Evolutionary conservation across 306 rosid species (phyloP), one percentile per base, ranked within the genome.

Genomic region (Cicer cuneatum): DNA sequence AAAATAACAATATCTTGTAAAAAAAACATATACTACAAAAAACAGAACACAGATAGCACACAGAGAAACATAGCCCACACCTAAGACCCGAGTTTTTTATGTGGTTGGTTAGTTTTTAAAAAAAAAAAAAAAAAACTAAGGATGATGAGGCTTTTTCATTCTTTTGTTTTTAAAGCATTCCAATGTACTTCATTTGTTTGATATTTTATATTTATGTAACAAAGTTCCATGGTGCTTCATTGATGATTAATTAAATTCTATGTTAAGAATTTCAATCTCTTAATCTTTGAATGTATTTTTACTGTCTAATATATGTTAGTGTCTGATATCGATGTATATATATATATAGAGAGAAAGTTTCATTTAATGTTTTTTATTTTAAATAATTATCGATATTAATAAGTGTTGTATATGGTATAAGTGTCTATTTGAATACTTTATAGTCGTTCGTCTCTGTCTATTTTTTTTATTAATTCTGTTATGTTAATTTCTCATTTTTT

Each of bases 141-240:
- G 98, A 88, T 62, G 93, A 89, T 71, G 98, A 74, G 97, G 97
- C 96, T 75, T 83, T 82, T 79, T 16, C 63, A 70, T 53, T 40
- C n/a, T 33, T 58, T 56, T 67, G 53, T 35, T 56, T 57, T 5
- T 2, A 3, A 3, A 40, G 77, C 58, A 29, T 53, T 71, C 12
- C 15, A n/a, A 80, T 71, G 72, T 69, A 69, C 3, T 71, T 70
- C 65, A 48, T 57, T 72, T 73, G 41, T 69, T 46, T 74, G 1
- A 52, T 2, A 24, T 24, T 69, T 35, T 38, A 41, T 49, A 41
- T 24, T 24, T 77, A 35, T 85, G 89, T 73, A 73, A 80, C 58
- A 66, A 38, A 72, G 74, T 88, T 74, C 29, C 52, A 69, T 69
- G 73, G 73, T 81, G 79, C 65, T 72, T 69, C 69, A 73, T 12